These are phyloP conservation scores for Xylaria polymorpha DNA, from an alignment of 2,329 filamentous ascomycete species.

Conservation along the genomic window DNA sequence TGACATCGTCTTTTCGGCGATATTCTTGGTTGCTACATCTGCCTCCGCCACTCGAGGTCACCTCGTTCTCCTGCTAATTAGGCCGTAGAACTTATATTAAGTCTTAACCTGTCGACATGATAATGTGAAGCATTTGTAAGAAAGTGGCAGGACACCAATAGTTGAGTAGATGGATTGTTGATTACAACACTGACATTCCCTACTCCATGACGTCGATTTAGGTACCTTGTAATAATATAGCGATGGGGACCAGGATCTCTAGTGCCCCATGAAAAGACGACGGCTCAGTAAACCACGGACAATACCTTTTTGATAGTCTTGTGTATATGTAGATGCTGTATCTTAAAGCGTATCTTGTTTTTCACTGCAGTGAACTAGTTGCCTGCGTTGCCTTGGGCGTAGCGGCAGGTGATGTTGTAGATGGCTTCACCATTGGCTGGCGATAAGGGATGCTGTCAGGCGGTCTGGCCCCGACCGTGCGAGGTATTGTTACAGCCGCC, in stretches of 20 bases:
- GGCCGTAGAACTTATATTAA: too few relatives aligned
- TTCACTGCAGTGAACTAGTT: background rate
- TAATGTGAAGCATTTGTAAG: too few relatives aligned
- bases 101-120: too few relatives aligned
- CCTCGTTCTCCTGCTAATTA: too few relatives aligned
- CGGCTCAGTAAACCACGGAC: background rate
- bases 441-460: conserved; percentile 25
- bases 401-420: conserved; percentile 12
- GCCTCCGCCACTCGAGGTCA: too few relatives aligned
- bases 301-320: too few relatives aligned
- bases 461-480: background rate
- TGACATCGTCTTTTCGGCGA: too few relatives aligned
- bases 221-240: background rate
- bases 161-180: too few relatives aligned
- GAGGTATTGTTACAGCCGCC: background rate
- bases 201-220: background rate
- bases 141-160: too few relatives aligned
- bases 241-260: too few relatives aligned
- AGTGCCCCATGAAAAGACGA: background rate
- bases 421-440: conserved; percentile 19
- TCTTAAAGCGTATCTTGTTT: background rate
- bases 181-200: too few relatives aligned
- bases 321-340: background rate
- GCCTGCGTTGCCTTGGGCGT: background rate
- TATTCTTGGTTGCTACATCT: too few relatives aligned